These are phyloP conservation scores for Chalciporus pseudorubinellus DNA, from an alignment of 768 basidiomycete genomes.

Conservation along the genomic window DNA sequence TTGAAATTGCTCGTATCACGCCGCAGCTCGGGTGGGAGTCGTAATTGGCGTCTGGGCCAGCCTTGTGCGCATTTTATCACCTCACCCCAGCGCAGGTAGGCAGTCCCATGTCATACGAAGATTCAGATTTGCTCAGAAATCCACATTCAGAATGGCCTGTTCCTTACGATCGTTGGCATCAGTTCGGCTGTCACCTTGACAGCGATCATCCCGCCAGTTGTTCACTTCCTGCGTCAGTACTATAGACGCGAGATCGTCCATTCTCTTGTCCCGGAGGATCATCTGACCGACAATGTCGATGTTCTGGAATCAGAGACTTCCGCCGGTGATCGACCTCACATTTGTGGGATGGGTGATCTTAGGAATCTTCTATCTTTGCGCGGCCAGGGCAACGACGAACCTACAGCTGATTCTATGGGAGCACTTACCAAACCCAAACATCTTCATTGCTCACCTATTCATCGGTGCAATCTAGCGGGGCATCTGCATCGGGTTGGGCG, in stretches of 20 bases:
- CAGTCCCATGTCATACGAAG: background rate
- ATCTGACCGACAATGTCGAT: background rate
- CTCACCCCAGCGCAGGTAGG: constrained; percentile 30
- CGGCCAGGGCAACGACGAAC: constrained; percentile 11
- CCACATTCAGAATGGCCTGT: constrained; percentile 26
- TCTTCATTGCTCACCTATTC: background rate
- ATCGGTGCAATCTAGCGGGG: constrained; percentile 13
- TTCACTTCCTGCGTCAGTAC: constrained; percentile 26
- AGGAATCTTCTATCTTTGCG: constrained; percentile 12
- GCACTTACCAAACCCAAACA: background rate
- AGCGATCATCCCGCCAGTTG: constrained; percentile 19
- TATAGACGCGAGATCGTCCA: constrained; percentile 11
- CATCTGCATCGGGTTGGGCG: constrained; percentile 13
- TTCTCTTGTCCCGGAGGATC: background rate
- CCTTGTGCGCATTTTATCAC: constrained; percentile 27
- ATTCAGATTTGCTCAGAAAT: background rate
- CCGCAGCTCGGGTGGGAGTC: constrained; percentile 14
- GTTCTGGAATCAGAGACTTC: constrained; percentile 10
- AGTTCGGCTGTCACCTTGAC: constrained; percentile 19
- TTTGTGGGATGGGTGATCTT: constrained; percentile 18
- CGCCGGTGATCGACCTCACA: constrained; percentile 30
- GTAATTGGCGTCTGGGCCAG: constrained; percentile 32
- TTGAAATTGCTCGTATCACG: constrained; percentile 23
- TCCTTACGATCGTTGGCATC: constrained; percentile 18
- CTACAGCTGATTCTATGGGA: constrained; percentile 17